phyloP scores from a whole-genome alignment of 345 rosid species.

The Aquilaria malaccensis region DNA sequence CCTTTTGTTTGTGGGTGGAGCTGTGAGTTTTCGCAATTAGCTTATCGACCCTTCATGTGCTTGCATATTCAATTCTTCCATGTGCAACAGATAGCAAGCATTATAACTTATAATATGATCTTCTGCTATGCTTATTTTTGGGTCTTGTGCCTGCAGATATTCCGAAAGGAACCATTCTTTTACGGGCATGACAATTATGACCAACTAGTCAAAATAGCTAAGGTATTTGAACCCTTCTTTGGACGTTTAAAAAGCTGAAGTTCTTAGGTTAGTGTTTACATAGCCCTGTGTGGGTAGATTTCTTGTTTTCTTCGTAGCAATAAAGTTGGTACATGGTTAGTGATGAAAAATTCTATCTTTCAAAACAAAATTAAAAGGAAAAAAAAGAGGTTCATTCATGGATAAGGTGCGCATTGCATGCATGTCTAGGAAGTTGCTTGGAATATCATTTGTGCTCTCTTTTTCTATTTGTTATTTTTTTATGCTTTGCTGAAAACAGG shows the following conservation, averaged over 20 bases:
- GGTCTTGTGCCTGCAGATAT: conserved; percentile 57
- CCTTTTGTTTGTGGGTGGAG: too few species aligned
- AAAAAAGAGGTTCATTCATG: too few species aligned
- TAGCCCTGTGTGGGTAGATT: too few species aligned
- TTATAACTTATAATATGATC: conserved; percentile 9
- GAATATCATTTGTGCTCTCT: too few species aligned
- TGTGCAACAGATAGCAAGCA: not conserved
- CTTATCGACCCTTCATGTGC: not conserved
- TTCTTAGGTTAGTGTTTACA: not conserved
- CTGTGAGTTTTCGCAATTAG: conserved; percentile 8
- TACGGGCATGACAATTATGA: conserved; percentile 98
- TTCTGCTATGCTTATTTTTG: conserved; percentile 22
- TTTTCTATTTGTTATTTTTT: not conserved
- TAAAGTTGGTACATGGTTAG: too few species aligned
- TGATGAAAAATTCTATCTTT: too few species aligned
- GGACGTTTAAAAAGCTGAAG: not conserved
- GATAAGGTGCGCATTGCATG: too few species aligned
- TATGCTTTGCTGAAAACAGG: conserved; percentile 31
- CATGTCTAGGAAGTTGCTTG: too few species aligned
- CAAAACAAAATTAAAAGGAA: too few species aligned
- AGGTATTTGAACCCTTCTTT: conserved; percentile 37
- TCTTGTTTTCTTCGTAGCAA: too few species aligned
- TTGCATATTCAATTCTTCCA: too few species aligned
- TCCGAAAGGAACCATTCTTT: conserved; percentile 97
- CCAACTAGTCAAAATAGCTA: conserved; percentile 93